phyloP scores from a whole-genome alignment of 1,284 basidiomycete genomes.

The Melampsora medusae region DNA sequence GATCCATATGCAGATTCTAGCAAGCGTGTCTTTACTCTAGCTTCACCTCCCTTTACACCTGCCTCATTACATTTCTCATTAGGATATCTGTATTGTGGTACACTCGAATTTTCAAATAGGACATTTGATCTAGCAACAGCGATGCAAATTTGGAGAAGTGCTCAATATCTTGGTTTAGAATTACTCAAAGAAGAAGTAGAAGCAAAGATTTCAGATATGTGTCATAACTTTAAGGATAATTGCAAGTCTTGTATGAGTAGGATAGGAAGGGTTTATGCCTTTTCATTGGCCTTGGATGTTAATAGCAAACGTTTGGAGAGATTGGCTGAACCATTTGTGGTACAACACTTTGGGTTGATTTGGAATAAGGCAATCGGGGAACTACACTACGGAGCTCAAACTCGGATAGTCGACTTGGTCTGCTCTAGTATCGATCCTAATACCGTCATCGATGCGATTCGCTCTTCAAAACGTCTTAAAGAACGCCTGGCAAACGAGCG shows the following conservation, averaged over 20 bases:
- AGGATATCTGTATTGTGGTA: conserved; percentile 90
- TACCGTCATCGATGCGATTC: conserved; percentile 65
- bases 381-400: conserved; percentile 67
- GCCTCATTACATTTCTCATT: conserved; percentile 91
- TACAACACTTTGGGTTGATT: conserved; percentile 75
- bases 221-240: conserved; percentile 39
- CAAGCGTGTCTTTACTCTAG: conserved; percentile 64
- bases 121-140: conserved; percentile 88
- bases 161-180: conserved; percentile 76
- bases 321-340: conserved; percentile 69
- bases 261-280: conserved; percentile 71
- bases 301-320: conserved; percentile 69
- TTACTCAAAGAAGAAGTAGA: conserved; percentile 74
- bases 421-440: conserved; percentile 65
- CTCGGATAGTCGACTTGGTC: conserved; percentile 68
- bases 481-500: conserved; percentile 50
- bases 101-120: conserved; percentile 84
- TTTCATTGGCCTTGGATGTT: conserved; percentile 71
- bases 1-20: conserved; percentile 57
- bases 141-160: conserved; percentile 80
- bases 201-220: conserved; percentile 60
- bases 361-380: conserved; percentile 78
- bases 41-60: conserved; percentile 90
- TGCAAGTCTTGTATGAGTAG: conserved; percentile 34
- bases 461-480: conserved; percentile 41